A percentile compares a stretch with the other conserved stretches of the same genome.
phyloP scores from a whole-genome alignment of 805 yeast species.

The Candida adriatica region DNA sequence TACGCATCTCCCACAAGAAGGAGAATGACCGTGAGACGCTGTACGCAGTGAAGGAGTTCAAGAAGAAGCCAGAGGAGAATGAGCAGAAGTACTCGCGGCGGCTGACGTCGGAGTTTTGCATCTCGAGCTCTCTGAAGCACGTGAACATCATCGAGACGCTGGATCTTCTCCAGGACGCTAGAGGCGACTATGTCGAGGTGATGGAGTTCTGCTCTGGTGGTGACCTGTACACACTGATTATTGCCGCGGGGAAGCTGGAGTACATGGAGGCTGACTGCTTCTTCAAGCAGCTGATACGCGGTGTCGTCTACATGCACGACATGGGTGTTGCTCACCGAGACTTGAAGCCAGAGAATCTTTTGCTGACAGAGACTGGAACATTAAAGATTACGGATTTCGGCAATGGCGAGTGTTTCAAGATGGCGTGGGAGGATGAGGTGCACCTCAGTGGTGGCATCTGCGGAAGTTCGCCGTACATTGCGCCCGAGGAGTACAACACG shows the following conservation, averaged over 20 bases:
- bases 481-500: conserved; percentile 73
- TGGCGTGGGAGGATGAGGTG: conserved; percentile 75
- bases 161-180: conserved; percentile 74
- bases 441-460: conserved; percentile 70
- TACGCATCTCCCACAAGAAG: conserved; percentile 77
- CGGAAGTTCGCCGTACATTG: conserved; percentile 86
- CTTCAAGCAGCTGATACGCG: conserved; percentile 77
- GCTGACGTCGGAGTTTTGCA: conserved; percentile 76
- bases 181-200: conserved; percentile 77
- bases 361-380: conserved; percentile 64
- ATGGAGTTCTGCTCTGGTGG: conserved; percentile 86
- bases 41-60: conserved; percentile 86
- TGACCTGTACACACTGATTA: conserved; percentile 66
- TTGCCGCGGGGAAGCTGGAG: conserved; percentile 72
- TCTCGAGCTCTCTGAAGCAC: conserved; percentile 73
- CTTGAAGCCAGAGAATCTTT: conserved; percentile 79
- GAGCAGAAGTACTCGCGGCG: conserved; percentile 64
- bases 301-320: conserved; percentile 82
- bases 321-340: conserved; percentile 90
- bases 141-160: conserved; percentile 69
- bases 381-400: conserved; percentile 88
- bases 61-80: conserved; percentile 50
- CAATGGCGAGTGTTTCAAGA: conserved; percentile 71
- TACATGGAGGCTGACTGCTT: conserved; percentile 85
- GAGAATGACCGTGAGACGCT: conserved; percentile 38